phyloP scores from a whole-genome alignment of 2,329 filamentous ascomycete species.

The Paracoccidioides lutzii region DNA sequence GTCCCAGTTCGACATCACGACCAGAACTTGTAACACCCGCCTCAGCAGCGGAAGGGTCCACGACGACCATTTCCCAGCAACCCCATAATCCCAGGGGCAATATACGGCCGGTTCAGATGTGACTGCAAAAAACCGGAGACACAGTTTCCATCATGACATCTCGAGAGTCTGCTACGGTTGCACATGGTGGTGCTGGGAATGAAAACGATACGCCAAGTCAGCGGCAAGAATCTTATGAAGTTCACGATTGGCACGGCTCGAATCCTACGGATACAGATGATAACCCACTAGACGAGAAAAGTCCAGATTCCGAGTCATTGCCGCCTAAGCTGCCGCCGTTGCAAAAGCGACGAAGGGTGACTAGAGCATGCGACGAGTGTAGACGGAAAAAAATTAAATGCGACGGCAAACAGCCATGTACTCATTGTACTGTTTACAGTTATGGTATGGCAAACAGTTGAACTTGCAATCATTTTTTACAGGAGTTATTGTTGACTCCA shows the following conservation, averaged over 20 bases:
- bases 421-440: conserved; percentile 94
- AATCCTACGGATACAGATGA: not conserved
- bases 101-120: conserved; percentile 8
- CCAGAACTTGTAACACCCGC: not conserved
- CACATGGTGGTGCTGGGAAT: not conserved
- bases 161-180: not conserved
- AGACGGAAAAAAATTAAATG: conserved; percentile 80
- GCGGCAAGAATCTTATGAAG: not conserved
- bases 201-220: not conserved
- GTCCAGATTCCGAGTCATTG: conserved; percentile 16
- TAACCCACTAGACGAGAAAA: not conserved
- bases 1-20: conserved; percentile 7
- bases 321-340: conserved; percentile 37
- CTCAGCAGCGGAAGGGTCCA: conserved; percentile 7
- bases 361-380: conserved; percentile 70
- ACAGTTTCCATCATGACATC: not conserved
- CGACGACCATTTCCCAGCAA: conserved; percentile 6
- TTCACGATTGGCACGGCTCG: not conserved
- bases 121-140: not conserved
- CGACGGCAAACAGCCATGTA: conserved; percentile 77
- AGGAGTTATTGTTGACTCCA: not conserved
- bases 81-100: not conserved
- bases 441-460: conserved; percentile 55
- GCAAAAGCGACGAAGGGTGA: conserved; percentile 66
- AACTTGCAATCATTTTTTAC: not conserved